Base-by-base conservation (phyloP, 2,329 filamentous ascomycete genomes). In the Sclerotiophoma versabilis region DNA sequence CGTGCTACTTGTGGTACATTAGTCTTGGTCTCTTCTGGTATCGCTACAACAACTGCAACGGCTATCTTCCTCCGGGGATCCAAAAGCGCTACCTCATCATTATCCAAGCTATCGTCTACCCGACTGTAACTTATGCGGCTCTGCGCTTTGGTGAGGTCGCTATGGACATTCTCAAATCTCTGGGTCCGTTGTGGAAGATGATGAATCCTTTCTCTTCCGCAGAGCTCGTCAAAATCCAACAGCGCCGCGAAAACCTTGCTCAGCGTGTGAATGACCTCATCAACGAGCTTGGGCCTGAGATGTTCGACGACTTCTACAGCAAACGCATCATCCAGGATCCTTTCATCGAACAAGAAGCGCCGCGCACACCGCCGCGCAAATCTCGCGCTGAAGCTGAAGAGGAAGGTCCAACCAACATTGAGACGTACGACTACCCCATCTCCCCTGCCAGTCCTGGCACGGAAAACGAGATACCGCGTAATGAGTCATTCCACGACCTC, bases 101-200 rank as follows among this genome's bases (percentile, higher is more conserved):
- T 9, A 84, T 86, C 32, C 90, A 92, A 43, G 88, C 91, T 79
- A 81, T 91, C 41, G 79, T 96, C 62, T 96, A 96, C 80, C 90
- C 93, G 5, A 84, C 87, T 20, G 89, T 97, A 65, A 97, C 93
- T 0, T 97, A 96, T 74, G 93, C 92, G 4, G 92, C 95, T 6
- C 86, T 99, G 46, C 89, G 95, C 10, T 96, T 98, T 63, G 95
- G 95, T 39, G 95, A 99, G 77, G 89, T 96, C n/a, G 95, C 93
- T 46, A 97, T 99, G 92, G 95, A 99, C 71, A 97, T 99, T 50
- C 81, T 95, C 79, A 99, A 98, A 77, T 98, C 93, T 0, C 83
- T 99, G 14, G 86, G 92, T 9, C 95, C 95, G 5, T 84, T 99
- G 9, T 81, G 96, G 38, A 82, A 97, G 27, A 95, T 91, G 61